Conservation (phyloP, 129 eudicot species). For the Flaveria brownii region DNA sequence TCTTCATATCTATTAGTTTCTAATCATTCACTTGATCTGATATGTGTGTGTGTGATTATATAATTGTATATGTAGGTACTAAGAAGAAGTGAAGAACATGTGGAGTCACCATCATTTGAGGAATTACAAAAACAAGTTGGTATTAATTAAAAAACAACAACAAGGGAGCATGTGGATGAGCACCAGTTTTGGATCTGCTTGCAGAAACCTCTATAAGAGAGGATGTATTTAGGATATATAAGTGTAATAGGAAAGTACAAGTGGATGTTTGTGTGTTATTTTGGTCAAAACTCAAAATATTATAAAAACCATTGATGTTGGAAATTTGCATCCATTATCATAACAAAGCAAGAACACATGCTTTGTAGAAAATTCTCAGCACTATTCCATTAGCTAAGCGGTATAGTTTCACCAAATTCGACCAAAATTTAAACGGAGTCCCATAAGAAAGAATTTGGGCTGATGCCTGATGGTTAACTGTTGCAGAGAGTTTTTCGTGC, state of each 20-base stretch:
- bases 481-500: too few relatives aligned
- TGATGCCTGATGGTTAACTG: too few relatives aligned
- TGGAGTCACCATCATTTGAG: constrained; percentile 7
- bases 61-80: neutral
- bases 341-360: neutral
- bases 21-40: constrained; percentile 12
- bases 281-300: neutral
- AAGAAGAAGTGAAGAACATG: constrained; percentile 22
- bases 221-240: neutral
- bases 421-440: too few relatives aligned
- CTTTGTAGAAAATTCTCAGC: neutral
- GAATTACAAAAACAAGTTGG: constrained; percentile 17
- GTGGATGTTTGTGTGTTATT: constrained; percentile 13
- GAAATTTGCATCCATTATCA: neutral
- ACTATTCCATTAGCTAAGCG: neutral
- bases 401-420: neutral
- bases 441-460: too few relatives aligned
- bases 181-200: constrained; percentile 32
- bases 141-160: neutral
- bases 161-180: constrained; percentile 24
- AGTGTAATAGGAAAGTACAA: constrained; percentile 9
- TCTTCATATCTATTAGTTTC: constrained; percentile 3
- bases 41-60: neutral
- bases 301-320: neutral
- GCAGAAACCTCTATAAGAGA: neutral